Percentiles rank a stretch among this genome's conserved stretches.
Evolutionary conservation across 805 yeast genomes (phyloP).

Genomic region (Myxozyma neglecta): DNA sequence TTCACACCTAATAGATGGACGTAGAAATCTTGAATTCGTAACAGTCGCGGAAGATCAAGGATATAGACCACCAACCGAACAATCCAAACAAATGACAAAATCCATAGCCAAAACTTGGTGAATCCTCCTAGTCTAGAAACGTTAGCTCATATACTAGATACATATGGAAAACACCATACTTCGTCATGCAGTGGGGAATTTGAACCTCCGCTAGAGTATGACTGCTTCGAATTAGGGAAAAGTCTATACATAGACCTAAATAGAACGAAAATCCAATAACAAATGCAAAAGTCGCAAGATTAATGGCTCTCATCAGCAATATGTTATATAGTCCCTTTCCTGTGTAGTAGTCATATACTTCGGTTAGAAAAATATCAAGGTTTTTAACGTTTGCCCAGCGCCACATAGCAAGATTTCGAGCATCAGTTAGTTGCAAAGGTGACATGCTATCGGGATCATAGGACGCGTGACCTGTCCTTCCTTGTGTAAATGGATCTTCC

Average conservation of each 20-base stretch:
- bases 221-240: constrained; percentile 45
- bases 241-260: constrained; percentile 79
- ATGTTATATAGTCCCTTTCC: constrained; percentile 86
- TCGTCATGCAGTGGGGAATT: constrained; percentile 50
- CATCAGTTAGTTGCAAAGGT: constrained; percentile 50
- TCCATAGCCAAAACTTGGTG: constrained; percentile 63
- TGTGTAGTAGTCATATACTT: constrained; percentile 76
- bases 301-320: constrained; percentile 62
- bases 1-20: constrained; percentile 65
- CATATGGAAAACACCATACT: constrained; percentile 18
- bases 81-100: constrained; percentile 52
- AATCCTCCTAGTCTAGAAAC: constrained; percentile 19
- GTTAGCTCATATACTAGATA: not conserved
- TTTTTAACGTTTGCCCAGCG: constrained; percentile 96
- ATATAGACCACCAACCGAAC: constrained; percentile 46
- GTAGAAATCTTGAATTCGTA: constrained; percentile 77
- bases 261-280: constrained; percentile 77
- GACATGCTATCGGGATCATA: not conserved
- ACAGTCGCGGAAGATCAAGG: constrained; percentile 63
- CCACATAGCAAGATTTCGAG: constrained; percentile 82
- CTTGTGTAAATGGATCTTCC: constrained; percentile 6
- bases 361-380: constrained; percentile 79
- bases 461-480: not conserved
- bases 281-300: constrained; percentile 72
- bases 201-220: constrained; percentile 45